Evolutionary conservation across 805 yeast species (phyloP), one percentile per base, ranked within the genome.

Genomic region (Zygosaccharomyces rouxii): DNA sequence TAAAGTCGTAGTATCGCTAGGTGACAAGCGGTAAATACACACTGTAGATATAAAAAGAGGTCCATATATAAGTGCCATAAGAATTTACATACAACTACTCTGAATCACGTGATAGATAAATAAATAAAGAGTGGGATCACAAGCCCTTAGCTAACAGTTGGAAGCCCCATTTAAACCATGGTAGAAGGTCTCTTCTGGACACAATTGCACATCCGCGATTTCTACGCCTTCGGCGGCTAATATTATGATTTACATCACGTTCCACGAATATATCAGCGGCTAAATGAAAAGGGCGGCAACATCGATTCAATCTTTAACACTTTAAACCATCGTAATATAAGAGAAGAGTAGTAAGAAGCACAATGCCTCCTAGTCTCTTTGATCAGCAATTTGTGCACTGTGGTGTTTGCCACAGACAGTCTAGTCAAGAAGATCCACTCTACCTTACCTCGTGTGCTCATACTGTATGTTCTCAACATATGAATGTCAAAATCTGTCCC

Each of bases 401-500:
- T 47, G 54, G 57, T 10, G 56, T 68, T 2, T 70, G 74, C 48
- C 69, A 68, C 41, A 54, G 52, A 35, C 44, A 52, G 39, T 46
- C 58, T 31, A 37, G 57, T 9, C 28, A 39, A 16, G 59, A 49
- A 3, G 58, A 54, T n/a, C 60, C 59, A 1, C 56, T 70, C 19
- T 55, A 55, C 37, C 47, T 71, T 41, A 69, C 72, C 1, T 68
- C 73, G 2, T 71, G 74, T 56, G 73, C 73, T 3, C 73, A 70
- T 51, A 58, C 65, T 1, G 50, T 71, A 18, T 71, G 74, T 41
- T 55, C 58, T 2, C 59, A 60, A 11, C 73, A 71, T 52, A 41
- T 57, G 35, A 38, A 38, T 23, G 35, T 30, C 5, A 50, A 44
- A n/a, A 21, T 33, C 2, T 60, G 66, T 33, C 52, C 62, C 4